Evolutionary conservation across 164 flowering plant genomes (phyloP), one percentile per base, ranked within the genome.

Genomic region (Berberis vulgaris): DNA sequence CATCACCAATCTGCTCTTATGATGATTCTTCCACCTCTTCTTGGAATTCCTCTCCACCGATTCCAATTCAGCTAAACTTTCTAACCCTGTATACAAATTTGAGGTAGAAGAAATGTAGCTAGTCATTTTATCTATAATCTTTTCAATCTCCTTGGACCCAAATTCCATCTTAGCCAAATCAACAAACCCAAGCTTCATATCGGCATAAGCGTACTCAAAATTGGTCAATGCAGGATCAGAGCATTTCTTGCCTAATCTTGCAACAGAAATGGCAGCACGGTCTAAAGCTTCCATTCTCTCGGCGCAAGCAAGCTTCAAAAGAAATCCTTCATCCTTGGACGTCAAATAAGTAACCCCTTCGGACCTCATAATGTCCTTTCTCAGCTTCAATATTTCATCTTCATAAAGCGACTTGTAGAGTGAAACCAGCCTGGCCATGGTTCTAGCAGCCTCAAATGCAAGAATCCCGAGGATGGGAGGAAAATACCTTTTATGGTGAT

Each of bases 281-380:
- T 86, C 84, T 8, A 92, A 84, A 26, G 86, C 88, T 41, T 85
- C 87, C 39, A 89, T 75, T 55, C 72, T 57, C 75, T 92, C 96
- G 1, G 74, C 69, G 61, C 74, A 79, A 0, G 93, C 93, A 6
- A 92, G 82, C 42, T 64, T 56, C 7, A 89, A 68, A 42, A 87
- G 85, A 57, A 69, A 82, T 4, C 60, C 66, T 43, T 85, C 87
- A 59, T 92, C 91, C 0, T 45, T 45, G 41, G 91, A 85, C 49
- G 76, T 84, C 64, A 92, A 65, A 65, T 78, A 81, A 3, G 68
- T 40, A n/a, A 89, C 81, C 53, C 96, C 96, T 47, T 64, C 44
- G 1, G 93, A 78, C 56, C 63, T 59, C 49, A 83, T 59, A 46
- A 79, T 54, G 7, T 72, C 75, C 5, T 63, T 60, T 0, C 76